Evolutionary conservation across 228 moss, liverwort and hornwort genomes (phyloP).

Genomic region (Sphagnum fallax): DNA sequence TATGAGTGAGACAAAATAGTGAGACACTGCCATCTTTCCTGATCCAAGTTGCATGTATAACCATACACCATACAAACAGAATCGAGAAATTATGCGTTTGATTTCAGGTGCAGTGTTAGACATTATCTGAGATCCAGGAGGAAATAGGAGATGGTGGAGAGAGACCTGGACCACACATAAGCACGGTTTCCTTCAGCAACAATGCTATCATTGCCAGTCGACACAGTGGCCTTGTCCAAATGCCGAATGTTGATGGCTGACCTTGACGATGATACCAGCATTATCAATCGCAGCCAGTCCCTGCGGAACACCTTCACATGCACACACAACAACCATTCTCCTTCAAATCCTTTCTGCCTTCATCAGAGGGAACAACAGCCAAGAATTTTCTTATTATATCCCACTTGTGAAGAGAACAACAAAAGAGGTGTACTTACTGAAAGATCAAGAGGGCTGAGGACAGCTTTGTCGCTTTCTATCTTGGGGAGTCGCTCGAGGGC

Average conservation of each 20-base stretch:
- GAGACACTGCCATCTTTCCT: no score
- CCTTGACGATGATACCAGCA: constrained; percentile 91
- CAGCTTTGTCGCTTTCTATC: constrained; percentile 79
- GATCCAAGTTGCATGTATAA: no score
- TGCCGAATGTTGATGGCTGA: constrained; percentile 93
- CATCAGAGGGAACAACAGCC: no score
- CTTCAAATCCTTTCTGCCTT: no score
- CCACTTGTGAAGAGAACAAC: no score
- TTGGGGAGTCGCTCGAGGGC: constrained; percentile 86
- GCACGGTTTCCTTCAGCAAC: constrained; percentile 95
- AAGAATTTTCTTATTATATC: no score
- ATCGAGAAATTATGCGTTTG: no score
- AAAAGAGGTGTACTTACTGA: constrained; percentile 21
- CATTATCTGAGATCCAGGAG: no score
- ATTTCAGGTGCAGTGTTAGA: no score
- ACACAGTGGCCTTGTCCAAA: constrained; percentile 89
- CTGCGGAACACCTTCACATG: constrained; percentile 55
- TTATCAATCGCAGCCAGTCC: constrained; percentile 87
- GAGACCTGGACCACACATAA: constrained; percentile 80
- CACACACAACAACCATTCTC: background rate
- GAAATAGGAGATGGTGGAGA: no score
- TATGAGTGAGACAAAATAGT: no score
- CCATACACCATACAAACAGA: no score
- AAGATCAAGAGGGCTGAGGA: constrained; percentile 67
- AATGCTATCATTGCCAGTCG: constrained; percentile 94